These are phyloP conservation scores for Rhazya stricta DNA, from an alignment of 257 asterid genomes.

Conservation along the genomic window DNA sequence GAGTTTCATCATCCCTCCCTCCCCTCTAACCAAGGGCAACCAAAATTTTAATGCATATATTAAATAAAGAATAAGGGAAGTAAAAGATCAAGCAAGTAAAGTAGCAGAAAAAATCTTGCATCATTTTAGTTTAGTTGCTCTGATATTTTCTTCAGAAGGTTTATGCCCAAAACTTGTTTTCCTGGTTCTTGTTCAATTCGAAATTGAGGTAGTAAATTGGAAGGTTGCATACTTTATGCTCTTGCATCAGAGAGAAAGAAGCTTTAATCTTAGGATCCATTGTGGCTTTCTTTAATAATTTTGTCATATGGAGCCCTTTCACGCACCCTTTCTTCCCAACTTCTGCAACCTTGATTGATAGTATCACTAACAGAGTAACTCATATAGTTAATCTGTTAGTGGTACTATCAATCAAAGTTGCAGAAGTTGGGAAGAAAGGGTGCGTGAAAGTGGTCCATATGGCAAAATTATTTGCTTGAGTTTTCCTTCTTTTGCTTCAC, in stretches of 20 bases:
- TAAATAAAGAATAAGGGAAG: neutral
- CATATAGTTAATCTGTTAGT: too few relatives aligned
- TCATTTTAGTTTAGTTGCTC: neutral
- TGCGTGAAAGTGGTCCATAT: neutral
- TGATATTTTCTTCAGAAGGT: neutral
- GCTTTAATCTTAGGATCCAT: neutral
- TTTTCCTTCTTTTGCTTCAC: neutral
- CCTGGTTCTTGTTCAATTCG: neutral
- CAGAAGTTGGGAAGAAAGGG: neutral
- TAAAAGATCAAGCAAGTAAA: neutral
- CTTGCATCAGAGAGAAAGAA: neutral
- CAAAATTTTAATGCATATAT: neutral
- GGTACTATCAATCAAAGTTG: too few relatives aligned
- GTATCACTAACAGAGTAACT: too few relatives aligned
- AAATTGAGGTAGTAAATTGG: neutral
- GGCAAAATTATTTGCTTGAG: neutral
- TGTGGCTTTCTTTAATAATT: neutral
- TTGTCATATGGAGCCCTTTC: neutral
- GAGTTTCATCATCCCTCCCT: neutral
- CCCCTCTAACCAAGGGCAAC: neutral
- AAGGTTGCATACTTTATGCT: neutral
- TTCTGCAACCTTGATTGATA: too few relatives aligned
- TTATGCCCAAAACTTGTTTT: neutral
- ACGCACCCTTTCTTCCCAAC: neutral
- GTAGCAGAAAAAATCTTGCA: neutral